Evolutionary conservation across 495 filamentous ascomycete species (phyloP), one percentile per base, ranked within the genome.

Genomic region (Aspergillus ostianus): DNA sequence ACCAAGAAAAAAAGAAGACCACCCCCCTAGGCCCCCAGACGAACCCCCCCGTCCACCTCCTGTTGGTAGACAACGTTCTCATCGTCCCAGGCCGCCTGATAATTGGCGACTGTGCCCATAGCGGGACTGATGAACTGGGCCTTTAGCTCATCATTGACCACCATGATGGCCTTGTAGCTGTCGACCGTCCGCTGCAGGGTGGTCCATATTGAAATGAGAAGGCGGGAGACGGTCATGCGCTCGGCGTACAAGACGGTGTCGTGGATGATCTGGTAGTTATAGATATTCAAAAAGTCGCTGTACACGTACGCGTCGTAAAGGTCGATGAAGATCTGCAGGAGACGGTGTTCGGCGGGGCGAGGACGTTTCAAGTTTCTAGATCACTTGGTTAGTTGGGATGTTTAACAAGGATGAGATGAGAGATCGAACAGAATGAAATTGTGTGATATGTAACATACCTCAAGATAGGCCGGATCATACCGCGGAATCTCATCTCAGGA

Each of bases 271-370:
- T 65, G 65, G 3, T 49, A 49, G 52, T 64, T 67, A 26, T 64
- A 63, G 13, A 59, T 47, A 21, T 27, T 44, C 4, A 69, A 46
- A 51, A 71, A 75, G 20, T 61, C 55, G 15, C 56, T 64, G 57
- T 70, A 70, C 19, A 76, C 49, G 63, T 66, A 74, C 41, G 56
- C 45, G 26, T 74, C 70, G 51, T 63, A 76, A 2, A 76, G 52
- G 4, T 68, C 56, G 10, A 67, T 51, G 52, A 67, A 69, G 44
- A 64, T 19, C 19, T 53, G 17, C 1, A 76, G 62, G 6, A 76
- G 63, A 1, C 26, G 50, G 13, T 66, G 56, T 51, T 74, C 73
- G 13, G 64, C 20, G 4, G 46, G n/a, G 6, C 62, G 67, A 3
- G 68, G 59, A 29, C 65, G 67, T 13, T 58, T 56, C 44, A 76